Base-by-base conservation (phyloP, 495 filamentous ascomycete genomes). In the Aspergillus nidulans region DNA sequence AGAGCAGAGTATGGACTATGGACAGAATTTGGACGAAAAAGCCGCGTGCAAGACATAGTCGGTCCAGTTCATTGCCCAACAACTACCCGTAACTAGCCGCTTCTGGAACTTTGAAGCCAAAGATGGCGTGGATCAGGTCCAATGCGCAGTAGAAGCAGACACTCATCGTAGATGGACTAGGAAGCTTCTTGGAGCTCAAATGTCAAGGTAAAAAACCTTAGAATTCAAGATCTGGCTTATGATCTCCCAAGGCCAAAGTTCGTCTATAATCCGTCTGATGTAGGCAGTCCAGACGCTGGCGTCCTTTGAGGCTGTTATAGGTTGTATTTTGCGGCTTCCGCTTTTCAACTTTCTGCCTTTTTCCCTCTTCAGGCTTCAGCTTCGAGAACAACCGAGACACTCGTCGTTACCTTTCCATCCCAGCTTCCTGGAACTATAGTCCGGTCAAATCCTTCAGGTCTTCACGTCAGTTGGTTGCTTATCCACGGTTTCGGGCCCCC, bases 261-360 rank as follows among this genome's bases (percentile, higher is more conserved):
- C 4, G 2, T 12, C 30, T 7, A 13, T n/a, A 13, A 34, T 34
- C 30, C 30, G 30, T 7, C 15, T 16, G 13, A 15, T 25, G 21
- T 26, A 3, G 39, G 25, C 32, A 12, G 19, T 25, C 32, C 25
- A 44, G 16, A 13, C 8, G 19, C 18, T 55, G 40, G 10, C 4
- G 40, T 45, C 24, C 16, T 15, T 26, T 55, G n/a, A 46, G 24
- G 18, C 10, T 55, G 16, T n/a, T 48, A 2, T 12, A 6, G 30
- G 15, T 21, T 47, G 32, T 55, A 39, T 39, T 18, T 3, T 41
- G 36, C 34, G 32, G 41, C 34, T 55, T 55, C 52, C 52, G 52
- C 52, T 55, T 55, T 55, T 36, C 30, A 43, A 55, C 43, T 55
- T 48, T 48, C 41, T 55, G 52, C 41, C 42, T 55, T 41, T 48